These are phyloP conservation scores for Aureobasidium uvarum DNA, from an alignment of 2,329 filamentous ascomycete genomes.

Conservation along the genomic window DNA sequence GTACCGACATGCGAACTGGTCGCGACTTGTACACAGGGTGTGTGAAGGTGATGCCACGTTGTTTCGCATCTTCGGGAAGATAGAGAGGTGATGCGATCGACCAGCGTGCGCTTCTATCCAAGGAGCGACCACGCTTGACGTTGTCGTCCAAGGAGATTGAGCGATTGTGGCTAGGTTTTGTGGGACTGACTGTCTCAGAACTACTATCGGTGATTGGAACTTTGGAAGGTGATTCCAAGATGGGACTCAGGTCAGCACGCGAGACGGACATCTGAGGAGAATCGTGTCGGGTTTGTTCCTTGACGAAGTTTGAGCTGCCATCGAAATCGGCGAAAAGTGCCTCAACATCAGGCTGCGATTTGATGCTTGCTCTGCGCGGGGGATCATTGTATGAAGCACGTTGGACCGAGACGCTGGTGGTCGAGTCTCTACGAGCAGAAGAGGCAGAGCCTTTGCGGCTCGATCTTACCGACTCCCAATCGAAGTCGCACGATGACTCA, in stretches of 20 bases:
- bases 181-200: not conserved
- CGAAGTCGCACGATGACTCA: conserved; percentile 60
- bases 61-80: conserved; percentile 17
- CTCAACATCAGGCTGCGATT: conserved; percentile 16
- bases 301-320: conserved; percentile 7
- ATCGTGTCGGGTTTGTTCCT: conserved; percentile 19
- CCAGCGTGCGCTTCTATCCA: conserved; percentile 30
- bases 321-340: conserved; percentile 26
- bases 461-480: conserved; percentile 49
- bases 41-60: conserved; percentile 13
- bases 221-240: conserved; percentile 19
- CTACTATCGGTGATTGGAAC: not conserved
- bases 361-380: conserved; percentile 15
- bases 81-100: conserved; percentile 33
- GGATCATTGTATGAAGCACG: conserved; percentile 7
- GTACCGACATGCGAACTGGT: conserved; percentile 17
- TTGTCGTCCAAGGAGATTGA: conserved; percentile 14
- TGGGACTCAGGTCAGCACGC: conserved; percentile 12
- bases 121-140: not conserved
- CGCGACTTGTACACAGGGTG: not conserved
- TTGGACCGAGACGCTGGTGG: conserved; percentile 7
- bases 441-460: conserved; percentile 24
- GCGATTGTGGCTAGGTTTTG: not conserved
- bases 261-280: conserved; percentile 16
- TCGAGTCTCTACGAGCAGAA: conserved; percentile 27